Conservation (phyloP, 2,329 filamentous ascomycete genomes). For the Didymella lethalis region DNA sequence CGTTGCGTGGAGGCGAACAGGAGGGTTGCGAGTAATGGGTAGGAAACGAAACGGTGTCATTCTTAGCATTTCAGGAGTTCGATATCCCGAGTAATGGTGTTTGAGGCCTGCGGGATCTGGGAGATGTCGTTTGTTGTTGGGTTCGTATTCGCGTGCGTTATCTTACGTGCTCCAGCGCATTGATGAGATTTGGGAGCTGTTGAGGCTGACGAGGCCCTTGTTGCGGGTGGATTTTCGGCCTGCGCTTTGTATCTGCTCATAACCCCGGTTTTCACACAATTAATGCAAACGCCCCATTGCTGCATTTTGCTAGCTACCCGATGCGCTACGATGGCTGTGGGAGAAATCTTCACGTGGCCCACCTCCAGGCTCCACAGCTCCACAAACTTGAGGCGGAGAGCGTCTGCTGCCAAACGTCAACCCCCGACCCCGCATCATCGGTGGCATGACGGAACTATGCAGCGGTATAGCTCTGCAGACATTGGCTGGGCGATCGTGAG, state of each 20-base stretch:
- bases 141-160: slow-evolving; percentile 13
- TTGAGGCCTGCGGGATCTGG: slow-evolving; percentile 5
- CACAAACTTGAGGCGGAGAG: slow-evolving; percentile 15
- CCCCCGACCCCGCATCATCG: slow-evolving; percentile 29
- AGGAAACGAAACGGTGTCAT: slow-evolving; percentile 4
- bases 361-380: slow-evolving; percentile 19
- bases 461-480: slow-evolving; percentile 8
- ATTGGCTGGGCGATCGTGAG: slow-evolving; percentile 13
- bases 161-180: slow-evolving; percentile 6
- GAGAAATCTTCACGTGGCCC: slow-evolving; percentile 20
- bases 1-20: slow-evolving; percentile 13
- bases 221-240: slow-evolving; percentile 20
- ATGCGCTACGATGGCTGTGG: slow-evolving; percentile 11
- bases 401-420: slow-evolving; percentile 17
- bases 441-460: slow-evolving; percentile 26
- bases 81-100: slow-evolving; percentile 25
- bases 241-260: slow-evolving; percentile 10
- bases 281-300: slow-evolving; percentile 17
- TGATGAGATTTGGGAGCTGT: slow-evolving; percentile 15
- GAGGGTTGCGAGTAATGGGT: slow-evolving; percentile 5
- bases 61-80: slow-evolving; percentile 27
- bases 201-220: slow-evolving; percentile 13
- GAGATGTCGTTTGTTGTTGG: slow-evolving; percentile 14
- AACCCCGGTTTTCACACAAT: slow-evolving; percentile 12
- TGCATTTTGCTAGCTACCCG: slow-evolving; percentile 18